Base-by-base conservation (phyloP, 140 eudicot species). In the Stevia rebaudiana region DNA sequence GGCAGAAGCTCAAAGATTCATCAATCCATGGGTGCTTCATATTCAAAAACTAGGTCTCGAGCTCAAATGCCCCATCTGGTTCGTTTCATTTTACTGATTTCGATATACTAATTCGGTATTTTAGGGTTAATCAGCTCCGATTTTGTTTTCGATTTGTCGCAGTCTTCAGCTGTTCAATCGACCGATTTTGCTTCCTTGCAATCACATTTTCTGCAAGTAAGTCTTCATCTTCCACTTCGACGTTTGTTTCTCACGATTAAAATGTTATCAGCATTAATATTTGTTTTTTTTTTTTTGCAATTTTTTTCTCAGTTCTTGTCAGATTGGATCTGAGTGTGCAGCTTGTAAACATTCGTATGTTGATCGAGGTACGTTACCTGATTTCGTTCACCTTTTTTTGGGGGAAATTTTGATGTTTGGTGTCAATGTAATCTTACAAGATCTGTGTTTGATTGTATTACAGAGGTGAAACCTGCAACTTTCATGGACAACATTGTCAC, bases 51-150 rank as follows among this genome's bases (percentile, higher is more conserved):
- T 90, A 5, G 86, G 79, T 8, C 94, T 90, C 49, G 94, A 87
- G 77, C 90, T 90, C 66, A 90, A 82, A 73, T 90, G 97, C 78
- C 88, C 97, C 16, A 67, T 82, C 13, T 90, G 97, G 97, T 90
- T 41, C 4, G 61, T 39, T 22, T 21, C 16, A 1, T 63, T 47
- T 43, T 18, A 4, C 10, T 0, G 0, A 3, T 16, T 40, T 35
- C 4, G 22, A 22, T 23, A 36, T 5, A 3, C 2, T 8, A 10
- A 6, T 19, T 30, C 24, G 31, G 1, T 39, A 37, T 67, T 30
- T 18, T 19, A 7, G 16, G 12, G 22, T 13, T 23, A 18, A n/a
- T 13, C 31, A 24, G 17, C 1, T 63, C 28, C 24, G 19, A 49
- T 17, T 24, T 46, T 51, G 15, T 19, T 21, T 25, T 9, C n/a